Evolutionary conservation across 2,329 filamentous ascomycete genomes (phyloP).

Genomic region (Thielaviopsis cerberus): DNA sequence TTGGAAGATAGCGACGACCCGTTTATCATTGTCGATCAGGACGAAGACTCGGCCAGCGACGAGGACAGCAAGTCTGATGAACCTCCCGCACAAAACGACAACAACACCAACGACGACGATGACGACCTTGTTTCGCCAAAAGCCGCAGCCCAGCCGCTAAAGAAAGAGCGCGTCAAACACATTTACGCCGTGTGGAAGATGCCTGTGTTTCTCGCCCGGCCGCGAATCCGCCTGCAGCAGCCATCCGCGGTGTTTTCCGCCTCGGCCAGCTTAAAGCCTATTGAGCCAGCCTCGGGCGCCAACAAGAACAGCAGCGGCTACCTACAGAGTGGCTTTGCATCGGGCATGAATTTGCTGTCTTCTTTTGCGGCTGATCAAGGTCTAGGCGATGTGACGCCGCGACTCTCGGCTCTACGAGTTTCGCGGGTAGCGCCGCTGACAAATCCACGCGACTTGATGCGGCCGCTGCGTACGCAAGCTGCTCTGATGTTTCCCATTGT

Average conservation of each 20-base stretch:
- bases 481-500: conserved; percentile 44
- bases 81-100: background rate
- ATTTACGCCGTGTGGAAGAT: conserved; percentile 43
- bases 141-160: conserved; percentile 11
- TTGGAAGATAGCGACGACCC: conserved; percentile 32
- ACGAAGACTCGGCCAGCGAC: conserved; percentile 17
- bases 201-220: conserved; percentile 37
- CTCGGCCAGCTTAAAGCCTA: conserved; percentile 39
- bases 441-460: conserved; percentile 39
- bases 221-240: conserved; percentile 45
- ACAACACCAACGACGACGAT: conserved; percentile 14
- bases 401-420: conserved; percentile 54
- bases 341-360: conserved; percentile 59
- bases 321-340: conserved; percentile 47
- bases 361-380: conserved; percentile 49
- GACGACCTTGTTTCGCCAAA: conserved; percentile 11
- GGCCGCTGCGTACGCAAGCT: conserved; percentile 45
- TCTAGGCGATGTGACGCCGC: conserved; percentile 41
- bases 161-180: conserved; percentile 18
- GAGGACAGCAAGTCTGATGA: conserved; percentile 16
- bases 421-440: conserved; percentile 54
- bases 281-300: conserved; percentile 12
- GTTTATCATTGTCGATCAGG: conserved; percentile 30
- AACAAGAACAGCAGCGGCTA: conserved; percentile 25
- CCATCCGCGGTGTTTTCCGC: conserved; percentile 49